Evolutionary conservation across 805 yeast genomes (phyloP).

Genomic region (Lachancea waltii): DNA sequence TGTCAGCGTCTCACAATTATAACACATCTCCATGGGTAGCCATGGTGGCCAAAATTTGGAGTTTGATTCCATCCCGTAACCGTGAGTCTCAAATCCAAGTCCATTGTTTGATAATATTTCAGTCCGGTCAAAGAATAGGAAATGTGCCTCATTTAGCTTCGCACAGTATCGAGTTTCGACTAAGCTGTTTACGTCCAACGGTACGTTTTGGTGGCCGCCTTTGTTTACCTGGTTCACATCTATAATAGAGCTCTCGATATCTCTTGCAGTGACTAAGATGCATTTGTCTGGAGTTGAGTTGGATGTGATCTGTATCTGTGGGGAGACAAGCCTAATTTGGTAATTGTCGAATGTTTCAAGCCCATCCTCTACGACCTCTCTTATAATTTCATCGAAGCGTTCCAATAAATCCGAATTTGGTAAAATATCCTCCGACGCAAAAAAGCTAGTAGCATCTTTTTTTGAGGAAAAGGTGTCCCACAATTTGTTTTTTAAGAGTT

Average conservation of each 20-base stretch:
- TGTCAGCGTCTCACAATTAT: constrained; percentile 38
- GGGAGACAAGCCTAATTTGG: constrained; percentile 49
- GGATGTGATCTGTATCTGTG: constrained; percentile 54
- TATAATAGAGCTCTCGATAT: constrained; percentile 50
- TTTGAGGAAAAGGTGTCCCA: constrained; percentile 12
- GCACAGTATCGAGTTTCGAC: constrained; percentile 55
- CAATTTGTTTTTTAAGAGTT: constrained; percentile 27
- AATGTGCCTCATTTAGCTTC: constrained; percentile 48
- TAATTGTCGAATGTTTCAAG: constrained; percentile 44
- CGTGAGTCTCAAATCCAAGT: constrained; percentile 28
- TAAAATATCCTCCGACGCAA: constrained; percentile 14
- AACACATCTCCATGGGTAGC: constrained; percentile 58
- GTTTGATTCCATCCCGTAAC: constrained; percentile 26
- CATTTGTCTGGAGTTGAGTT: constrained; percentile 42
- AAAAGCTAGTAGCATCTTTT: constrained; percentile 4
- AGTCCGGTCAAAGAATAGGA: constrained; percentile 44
- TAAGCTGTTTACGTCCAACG: constrained; percentile 31
- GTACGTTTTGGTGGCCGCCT: constrained; percentile 21
- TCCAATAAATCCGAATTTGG: constrained; percentile 34
- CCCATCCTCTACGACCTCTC: constrained; percentile 34
- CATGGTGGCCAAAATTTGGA: constrained; percentile 56
- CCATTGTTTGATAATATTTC: constrained; percentile 29
- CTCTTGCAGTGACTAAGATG: constrained; percentile 48
- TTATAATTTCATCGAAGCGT: constrained; percentile 42
- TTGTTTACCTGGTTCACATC: constrained; percentile 37